Conservation (phyloP, 495 filamentous ascomycete genomes). For the Penicillium waksmanii region DNA sequence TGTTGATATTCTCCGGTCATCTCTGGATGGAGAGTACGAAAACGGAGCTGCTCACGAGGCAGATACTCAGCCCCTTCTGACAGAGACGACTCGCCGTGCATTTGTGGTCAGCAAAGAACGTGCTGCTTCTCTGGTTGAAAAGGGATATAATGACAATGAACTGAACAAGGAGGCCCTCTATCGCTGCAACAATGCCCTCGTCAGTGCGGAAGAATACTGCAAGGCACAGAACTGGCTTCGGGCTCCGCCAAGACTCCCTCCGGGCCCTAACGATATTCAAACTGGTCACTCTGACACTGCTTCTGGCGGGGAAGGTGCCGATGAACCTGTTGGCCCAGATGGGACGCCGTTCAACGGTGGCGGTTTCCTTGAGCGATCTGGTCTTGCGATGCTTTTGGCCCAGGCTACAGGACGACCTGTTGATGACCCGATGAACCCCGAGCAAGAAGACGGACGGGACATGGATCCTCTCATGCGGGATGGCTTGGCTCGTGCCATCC, state of each 20-base stretch:
- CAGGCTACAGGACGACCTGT: conserved; percentile 35
- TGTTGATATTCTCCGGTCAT: conserved; percentile 80
- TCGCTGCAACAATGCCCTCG: conserved; percentile 70
- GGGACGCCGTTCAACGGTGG: conserved; percentile 32
- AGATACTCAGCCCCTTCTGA: conserved; percentile 52
- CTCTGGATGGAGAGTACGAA: conserved; percentile 78
- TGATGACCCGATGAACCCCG: conserved; percentile 27
- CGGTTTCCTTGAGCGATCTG: conserved; percentile 34
- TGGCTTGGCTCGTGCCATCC: conserved; percentile 41
- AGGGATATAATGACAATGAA: conserved; percentile 53
- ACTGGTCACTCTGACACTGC: conserved; percentile 33
- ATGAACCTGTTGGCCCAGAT: conserved; percentile 38
- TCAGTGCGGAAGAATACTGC: conserved; percentile 74
- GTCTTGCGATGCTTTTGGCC: conserved; percentile 45
- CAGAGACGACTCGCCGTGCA: conserved; percentile 39
- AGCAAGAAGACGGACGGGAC: conserved; percentile 24
- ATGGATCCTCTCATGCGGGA: conserved; percentile 37
- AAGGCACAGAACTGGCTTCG: conserved; percentile 53
- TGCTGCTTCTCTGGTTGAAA: conserved; percentile 43
- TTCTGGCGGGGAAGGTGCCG: conserved; percentile 34
- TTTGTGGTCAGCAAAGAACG: conserved; percentile 55
- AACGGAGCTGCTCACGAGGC: conserved; percentile 61
- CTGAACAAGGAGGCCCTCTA: conserved; percentile 80
- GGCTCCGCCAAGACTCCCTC: conserved; percentile 56
- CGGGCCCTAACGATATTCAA: conserved; percentile 63